phyloP scores from a whole-genome alignment of 1,284 basidiomycete species.

The Tilletia setariae region DNA sequence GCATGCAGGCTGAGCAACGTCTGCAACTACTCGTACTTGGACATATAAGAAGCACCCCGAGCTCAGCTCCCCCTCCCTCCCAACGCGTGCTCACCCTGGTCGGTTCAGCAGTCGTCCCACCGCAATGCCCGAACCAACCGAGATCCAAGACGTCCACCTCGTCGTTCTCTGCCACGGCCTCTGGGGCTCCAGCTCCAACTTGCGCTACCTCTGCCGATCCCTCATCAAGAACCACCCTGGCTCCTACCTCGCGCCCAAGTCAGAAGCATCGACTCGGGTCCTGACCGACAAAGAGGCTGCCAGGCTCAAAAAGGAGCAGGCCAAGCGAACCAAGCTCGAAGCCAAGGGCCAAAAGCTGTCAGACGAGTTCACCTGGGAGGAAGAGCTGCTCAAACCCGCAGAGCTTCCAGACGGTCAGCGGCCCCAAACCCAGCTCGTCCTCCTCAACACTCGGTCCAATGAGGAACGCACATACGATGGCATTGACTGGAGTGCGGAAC shows the following conservation, averaged over 20 bases:
- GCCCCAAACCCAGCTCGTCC: conserved; percentile 54
- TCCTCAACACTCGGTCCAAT: conserved; percentile 63
- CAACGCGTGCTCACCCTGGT: too few relatives aligned
- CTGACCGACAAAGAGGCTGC: conserved; percentile 11
- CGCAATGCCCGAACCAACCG: too few relatives aligned
- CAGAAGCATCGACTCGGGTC: conserved; percentile 17
- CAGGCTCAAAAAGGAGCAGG: conserved; percentile 14
- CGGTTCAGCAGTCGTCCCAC: too few relatives aligned
- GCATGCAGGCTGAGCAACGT: too few relatives aligned
- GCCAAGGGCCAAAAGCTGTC: not conserved
- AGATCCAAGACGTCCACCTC: conserved; percentile 58
- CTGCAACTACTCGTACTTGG: too few relatives aligned
- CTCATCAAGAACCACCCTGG: conserved; percentile 54
- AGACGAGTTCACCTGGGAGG: conserved; percentile 16
- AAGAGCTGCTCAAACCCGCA: conserved; percentile 19
- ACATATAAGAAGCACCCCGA: too few relatives aligned
- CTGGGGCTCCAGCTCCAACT: conserved; percentile 68
- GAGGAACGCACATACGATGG: conserved; percentile 69
- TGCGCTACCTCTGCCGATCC: conserved; percentile 59
- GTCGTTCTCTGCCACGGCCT: conserved; percentile 76
- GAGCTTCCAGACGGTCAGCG: conserved; percentile 14
- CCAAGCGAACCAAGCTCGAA: not conserved
- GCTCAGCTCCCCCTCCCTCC: too few relatives aligned
- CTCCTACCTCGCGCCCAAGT: conserved; percentile 3
- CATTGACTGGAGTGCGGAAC: conserved; percentile 70